Conservation (phyloP, 2,329 filamentous ascomycete species). For the Chrysosporium queenslandicum region DNA sequence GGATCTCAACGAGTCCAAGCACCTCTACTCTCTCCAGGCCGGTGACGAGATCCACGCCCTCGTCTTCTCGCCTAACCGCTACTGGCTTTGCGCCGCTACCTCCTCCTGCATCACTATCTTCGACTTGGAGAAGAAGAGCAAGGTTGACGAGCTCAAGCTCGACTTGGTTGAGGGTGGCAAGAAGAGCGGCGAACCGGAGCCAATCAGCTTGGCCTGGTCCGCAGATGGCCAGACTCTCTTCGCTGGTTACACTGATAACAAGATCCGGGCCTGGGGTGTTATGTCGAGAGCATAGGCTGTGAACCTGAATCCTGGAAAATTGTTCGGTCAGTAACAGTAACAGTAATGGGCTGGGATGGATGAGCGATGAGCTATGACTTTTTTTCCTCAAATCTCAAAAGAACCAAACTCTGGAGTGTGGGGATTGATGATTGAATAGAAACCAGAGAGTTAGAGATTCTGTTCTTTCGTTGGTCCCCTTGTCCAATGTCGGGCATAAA, state of each 20-base stretch:
- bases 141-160: constrained; percentile 99
- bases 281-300: constrained; percentile 74
- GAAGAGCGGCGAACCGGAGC: constrained; percentile 99
- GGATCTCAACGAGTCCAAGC: constrained; percentile 99
- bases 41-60: constrained; percentile 99
- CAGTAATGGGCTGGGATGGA: constrained; percentile 21
- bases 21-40: constrained; percentile 98
- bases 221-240: constrained; percentile 98
- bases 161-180: constrained; percentile 93
- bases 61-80: constrained; percentile 99
- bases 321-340: constrained; percentile 25
- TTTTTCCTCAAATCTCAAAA: constrained; percentile 3
- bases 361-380: constrained; percentile 38
- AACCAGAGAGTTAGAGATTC: constrained; percentile 1
- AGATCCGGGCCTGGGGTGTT: constrained; percentile 95
- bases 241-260: constrained; percentile 99
- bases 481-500: constrained; percentile 8
- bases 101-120: constrained; percentile 99
- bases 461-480: constrained; percentile 1
- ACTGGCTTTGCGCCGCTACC: constrained; percentile 99
- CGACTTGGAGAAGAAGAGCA: constrained; percentile 99
- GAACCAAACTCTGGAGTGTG: neutral
- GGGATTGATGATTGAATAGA: constrained; percentile 3
- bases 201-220: constrained; percentile 92
- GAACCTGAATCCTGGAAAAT: constrained; percentile 23